These are phyloP conservation scores for Plasmodium ovale DNA, from an alignment of 169 alveolate species.

Conservation along the genomic window DNA sequence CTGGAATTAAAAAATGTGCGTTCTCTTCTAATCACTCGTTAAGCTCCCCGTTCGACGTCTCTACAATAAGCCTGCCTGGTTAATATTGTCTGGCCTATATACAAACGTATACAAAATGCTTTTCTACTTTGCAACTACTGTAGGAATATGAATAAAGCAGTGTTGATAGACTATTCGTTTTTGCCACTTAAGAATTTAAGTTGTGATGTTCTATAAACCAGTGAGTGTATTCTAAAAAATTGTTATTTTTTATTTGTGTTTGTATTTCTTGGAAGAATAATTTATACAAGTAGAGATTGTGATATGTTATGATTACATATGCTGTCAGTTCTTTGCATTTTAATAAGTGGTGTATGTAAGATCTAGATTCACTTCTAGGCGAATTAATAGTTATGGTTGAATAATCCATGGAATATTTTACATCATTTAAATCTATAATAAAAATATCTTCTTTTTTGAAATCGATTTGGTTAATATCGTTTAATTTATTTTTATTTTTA, in stretches of 20 bases:
- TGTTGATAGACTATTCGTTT: no score
- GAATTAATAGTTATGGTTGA: conserved; percentile 68
- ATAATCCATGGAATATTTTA: conserved; percentile 53
- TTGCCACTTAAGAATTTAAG: not conserved
- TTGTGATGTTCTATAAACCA: conserved; percentile 46
- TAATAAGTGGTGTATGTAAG: conserved; percentile 79
- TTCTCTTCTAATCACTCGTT: no score
- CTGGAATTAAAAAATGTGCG: no score
- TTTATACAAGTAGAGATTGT: conserved; percentile 77
- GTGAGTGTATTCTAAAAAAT: conserved; percentile 25
- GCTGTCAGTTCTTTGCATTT: conserved; percentile 80
- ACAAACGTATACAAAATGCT: no score
- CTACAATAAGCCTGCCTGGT: no score
- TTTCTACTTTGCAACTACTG: no score
- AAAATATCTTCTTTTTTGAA: conserved; percentile 39
- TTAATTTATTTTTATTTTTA: not conserved
- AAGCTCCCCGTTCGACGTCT: no score
- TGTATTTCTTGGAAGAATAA: conserved; percentile 74
- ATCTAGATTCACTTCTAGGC: conserved; percentile 78
- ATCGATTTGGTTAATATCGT: conserved; percentile 38
- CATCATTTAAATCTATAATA: conserved; percentile 76
- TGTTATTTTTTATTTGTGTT: conserved; percentile 49
- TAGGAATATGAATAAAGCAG: no score
- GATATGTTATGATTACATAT: conserved; percentile 69
- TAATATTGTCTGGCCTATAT: no score